Base-by-base conservation (phyloP, 768 basidiomycete genomes). In the Mycena chlorophos region DNA sequence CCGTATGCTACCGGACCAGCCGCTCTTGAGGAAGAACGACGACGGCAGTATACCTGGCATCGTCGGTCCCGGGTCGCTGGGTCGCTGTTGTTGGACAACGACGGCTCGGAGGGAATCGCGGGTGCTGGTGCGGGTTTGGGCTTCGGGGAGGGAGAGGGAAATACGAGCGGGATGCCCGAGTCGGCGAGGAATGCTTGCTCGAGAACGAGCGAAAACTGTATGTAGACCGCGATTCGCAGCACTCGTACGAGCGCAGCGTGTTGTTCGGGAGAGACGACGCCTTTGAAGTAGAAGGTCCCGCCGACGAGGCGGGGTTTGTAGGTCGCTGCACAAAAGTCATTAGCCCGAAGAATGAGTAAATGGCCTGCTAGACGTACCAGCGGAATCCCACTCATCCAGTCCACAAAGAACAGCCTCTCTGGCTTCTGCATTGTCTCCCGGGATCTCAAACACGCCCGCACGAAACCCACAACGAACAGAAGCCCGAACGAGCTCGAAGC, bases 211-310 rank as follows among this genome's bases (percentile, higher is more conserved):
- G 84, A 82, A 1, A 86, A 73, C 60, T 84, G 80, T 8, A 76
- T 65, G 64, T 83, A 87, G 17, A 82, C 68, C 0, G 78, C 63
- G 10, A 87, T 60, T 17, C 80, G 77, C 16, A 89, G 79, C 17
- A 81, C 69, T 40, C 73, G 75, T 43, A 69, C 66, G 0, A 89
- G 73, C 1, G 74, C 55, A 3, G 62, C 58, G 59, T 85, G 75
- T 50, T 83, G 78, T 3, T 63, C 28, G 1, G 69, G 64, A 1
- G 80, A 78, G 13, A 66, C 67, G 16, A 79, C 61, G 12, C 80
- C 83, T 57, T 71, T 73, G 55, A 89, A 73, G 1, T 71, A 64
- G 65, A 89, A 88, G 1, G 80, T 85, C 0, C 87, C 87, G 4
- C 87, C 87, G 8, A 88, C 75, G 28, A 86, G 66, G 25, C 69